phyloP scores from a whole-genome alignment of 441 rosid genomes.

The Geranium incanum region DNA sequence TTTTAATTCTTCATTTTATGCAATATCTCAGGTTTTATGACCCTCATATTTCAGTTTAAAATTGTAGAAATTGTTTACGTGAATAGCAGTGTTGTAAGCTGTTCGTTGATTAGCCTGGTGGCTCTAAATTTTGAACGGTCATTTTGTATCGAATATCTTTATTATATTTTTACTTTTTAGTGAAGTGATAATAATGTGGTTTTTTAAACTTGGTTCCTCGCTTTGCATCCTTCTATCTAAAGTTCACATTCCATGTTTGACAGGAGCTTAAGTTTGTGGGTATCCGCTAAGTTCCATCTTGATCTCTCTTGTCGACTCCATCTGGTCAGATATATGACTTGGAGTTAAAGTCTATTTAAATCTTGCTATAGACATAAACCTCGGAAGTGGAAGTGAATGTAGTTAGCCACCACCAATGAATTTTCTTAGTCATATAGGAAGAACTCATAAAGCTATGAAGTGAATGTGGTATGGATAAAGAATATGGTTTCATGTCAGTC shows the following conservation, averaged over 20 bases:
- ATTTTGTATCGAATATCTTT: too few relatives aligned
- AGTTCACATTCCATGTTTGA: not conserved
- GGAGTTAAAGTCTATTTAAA: conserved; percentile 1
- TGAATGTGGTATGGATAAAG: too few relatives aligned
- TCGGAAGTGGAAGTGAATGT: not conserved
- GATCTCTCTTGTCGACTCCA: not conserved
- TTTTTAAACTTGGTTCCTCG: too few relatives aligned
- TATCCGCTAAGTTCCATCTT: not conserved
- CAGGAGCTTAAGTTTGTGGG: not conserved
- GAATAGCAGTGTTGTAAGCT: not conserved
- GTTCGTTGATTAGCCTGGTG: too few relatives aligned
- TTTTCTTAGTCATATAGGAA: too few relatives aligned
- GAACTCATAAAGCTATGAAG: too few relatives aligned
- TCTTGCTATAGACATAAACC: not conserved
- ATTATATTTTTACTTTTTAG: too few relatives aligned
- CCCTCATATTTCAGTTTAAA: not conserved
- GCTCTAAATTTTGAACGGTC: too few relatives aligned
- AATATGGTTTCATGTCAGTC: too few relatives aligned
- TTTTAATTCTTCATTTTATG: not conserved
- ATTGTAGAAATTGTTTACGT: not conserved
- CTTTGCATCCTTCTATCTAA: too few relatives aligned
- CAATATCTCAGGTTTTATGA: not conserved
- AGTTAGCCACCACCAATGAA: not conserved
- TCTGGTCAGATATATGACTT: not conserved
- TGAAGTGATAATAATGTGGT: too few relatives aligned